Base-by-base conservation (phyloP, 2,329 filamentous ascomycete species). In the Raffaelea arxii region DNA sequence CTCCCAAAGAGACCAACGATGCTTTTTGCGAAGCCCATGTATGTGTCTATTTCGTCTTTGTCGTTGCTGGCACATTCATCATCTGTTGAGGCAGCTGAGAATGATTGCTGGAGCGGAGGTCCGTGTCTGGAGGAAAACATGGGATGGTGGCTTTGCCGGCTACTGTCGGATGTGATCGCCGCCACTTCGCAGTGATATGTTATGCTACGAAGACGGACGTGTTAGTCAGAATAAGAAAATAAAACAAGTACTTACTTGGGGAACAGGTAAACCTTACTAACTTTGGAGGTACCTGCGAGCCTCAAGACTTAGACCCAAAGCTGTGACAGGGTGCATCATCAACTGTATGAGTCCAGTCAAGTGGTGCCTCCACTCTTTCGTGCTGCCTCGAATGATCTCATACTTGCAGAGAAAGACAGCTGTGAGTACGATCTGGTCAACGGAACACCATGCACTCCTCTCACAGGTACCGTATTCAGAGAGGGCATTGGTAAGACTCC, bases 341-440 rank as follows among this genome's bases (percentile, higher is more conserved):
- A 41, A 18, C 7, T 27, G 23, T 11, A 21, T 25, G 16, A 41
- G 40, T 11, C 40, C 40, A 25, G 40, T 41, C 24, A 41, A 23
- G 40, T 41, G 40, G 24, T 41, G 40, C 11, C 40, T 23, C 40
- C 40, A 41, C 24, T 41, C 40, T 3, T n/a, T 7, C 4, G 24
- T 41, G 40, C 40, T 41, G 23, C 40, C 40, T 4, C 40, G 40
- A 16, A 41, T 41, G 40, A 41, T 41, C 24, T 41, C 40, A n/a
- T 41, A 41, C 24, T 41, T 41, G 40, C 40, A 41, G 6, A 41
- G 40, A 19, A 41, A 41, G 23, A 41, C 40, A 25, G 24, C 40
- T n/a, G 40, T 41, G 23, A 41, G 24, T 9, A 41, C 24, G 40
- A 41, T 19, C 4, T 27, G 22, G 40, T 41, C 40, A 3, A 41